Base-by-base conservation (phyloP, 2,329 filamentous ascomycete genomes). In the Aureobasidium lini region DNA sequence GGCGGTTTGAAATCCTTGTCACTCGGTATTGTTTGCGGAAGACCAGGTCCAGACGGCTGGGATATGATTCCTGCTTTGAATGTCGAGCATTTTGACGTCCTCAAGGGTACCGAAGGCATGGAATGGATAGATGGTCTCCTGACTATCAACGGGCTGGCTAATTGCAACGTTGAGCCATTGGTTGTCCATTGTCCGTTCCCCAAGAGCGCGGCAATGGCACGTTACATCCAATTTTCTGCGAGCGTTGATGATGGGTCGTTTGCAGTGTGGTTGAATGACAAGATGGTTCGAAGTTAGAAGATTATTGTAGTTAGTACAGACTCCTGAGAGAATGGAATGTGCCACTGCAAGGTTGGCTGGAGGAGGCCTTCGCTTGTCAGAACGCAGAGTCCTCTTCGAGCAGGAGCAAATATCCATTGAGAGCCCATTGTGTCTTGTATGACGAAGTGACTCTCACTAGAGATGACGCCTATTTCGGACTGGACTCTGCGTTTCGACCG, bases 51-150 rank as follows among this genome's bases (percentile, higher is more conserved):
- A 31, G 60, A 69, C 2, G 74, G 75, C 0, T 84, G 80, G 81
- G 77, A 81, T 4, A 73, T 75, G 2, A 73, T 82, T 3, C 69
- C 71, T 13, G 79, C 83, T 61, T 74, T 83, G 62, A 48, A 32
- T 4, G 13, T 43, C 7, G 43, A 31, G n/a, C 18, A 57, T 15
- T 59, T 52, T 16, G 40, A 52, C 15, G 11, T 37, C 6, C 36
- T 50, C 46, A 73, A 75, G 53, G 57, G 70, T 29, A 63, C 75
- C 69, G 78, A 82, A 56, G 75, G 74, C 42, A 72, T 86, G 61
- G 78, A 83, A 52, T 86, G 84, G 84, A 76, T 81, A 42, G 76
- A 77, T 61, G 79, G 84, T 65, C 66, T 86, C 61, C 75, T 80
- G 15, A 71, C 72, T 34, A 71, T 86, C 29, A 75, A 72, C 42